Conservation (phyloP, 2,329 filamentous ascomycete species). For the Stemphylium lycopersici region DNA sequence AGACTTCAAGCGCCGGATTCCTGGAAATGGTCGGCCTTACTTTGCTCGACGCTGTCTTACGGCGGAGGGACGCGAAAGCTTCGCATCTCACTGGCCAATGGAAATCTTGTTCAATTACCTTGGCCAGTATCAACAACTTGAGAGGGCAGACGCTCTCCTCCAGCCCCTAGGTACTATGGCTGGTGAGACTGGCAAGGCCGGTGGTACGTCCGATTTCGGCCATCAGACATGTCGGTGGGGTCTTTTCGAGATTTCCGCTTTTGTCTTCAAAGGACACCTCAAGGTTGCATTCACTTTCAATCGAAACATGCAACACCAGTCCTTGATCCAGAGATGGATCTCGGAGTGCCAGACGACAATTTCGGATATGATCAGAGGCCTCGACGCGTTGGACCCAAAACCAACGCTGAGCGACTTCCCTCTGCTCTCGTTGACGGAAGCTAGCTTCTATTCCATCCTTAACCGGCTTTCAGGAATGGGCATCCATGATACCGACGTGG, state of each 20-base stretch:
- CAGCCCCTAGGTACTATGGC: conserved; percentile 53
- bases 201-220: conserved; percentile 55
- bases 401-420: conserved; percentile 55
- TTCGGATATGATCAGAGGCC: conserved; percentile 35
- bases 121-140: conserved; percentile 58
- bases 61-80: conserved; percentile 33
- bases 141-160: conserved; percentile 54
- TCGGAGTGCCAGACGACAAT: conserved; percentile 46
- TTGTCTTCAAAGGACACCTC: conserved; percentile 54
- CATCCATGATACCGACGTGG: conserved; percentile 45
- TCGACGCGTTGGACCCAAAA: conserved; percentile 29
- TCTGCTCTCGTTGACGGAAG: conserved; percentile 53
- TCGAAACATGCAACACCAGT: conserved; percentile 55
- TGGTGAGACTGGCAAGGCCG: conserved; percentile 53
- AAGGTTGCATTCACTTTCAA: conserved; percentile 61
- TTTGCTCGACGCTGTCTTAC: conserved; percentile 50
- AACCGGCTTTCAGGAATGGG: conserved; percentile 49
- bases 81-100: conserved; percentile 52
- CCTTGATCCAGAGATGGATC: conserved; percentile 53
- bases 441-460: conserved; percentile 49
- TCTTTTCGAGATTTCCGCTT: conserved; percentile 60
- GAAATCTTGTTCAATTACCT: conserved; percentile 66
- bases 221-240: conserved; percentile 53
- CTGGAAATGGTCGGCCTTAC: conserved; percentile 51
- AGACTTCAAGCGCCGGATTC: conserved; percentile 54